Evolutionary conservation across 2,329 filamentous ascomycete genomes (phyloP).

Genomic region (Pyrenochaeta sp.): DNA sequence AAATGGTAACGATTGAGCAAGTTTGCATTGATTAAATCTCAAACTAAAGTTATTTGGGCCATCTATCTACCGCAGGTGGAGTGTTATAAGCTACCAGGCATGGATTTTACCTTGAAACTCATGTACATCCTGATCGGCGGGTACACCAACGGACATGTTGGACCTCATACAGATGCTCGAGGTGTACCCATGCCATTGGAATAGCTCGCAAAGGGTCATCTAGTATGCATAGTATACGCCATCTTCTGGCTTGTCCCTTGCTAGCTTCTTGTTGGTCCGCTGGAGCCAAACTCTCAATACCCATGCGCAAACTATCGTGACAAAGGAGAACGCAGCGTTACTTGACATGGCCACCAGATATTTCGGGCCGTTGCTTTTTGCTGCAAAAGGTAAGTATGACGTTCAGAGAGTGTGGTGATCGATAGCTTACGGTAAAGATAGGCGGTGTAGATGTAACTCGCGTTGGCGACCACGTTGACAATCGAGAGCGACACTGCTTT

Average conservation of each 20-base stretch:
- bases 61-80: too few relatives aligned
- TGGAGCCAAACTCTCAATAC: conserved; percentile 38
- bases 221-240: conserved; percentile 44
- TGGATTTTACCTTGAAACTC: too few relatives aligned
- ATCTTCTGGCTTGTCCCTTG: conserved; percentile 30
- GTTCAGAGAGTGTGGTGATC: conserved; percentile 29
- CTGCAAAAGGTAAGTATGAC: conserved; percentile 46
- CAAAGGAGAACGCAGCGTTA: conserved; percentile 42
- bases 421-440: too few relatives aligned
- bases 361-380: conserved; percentile 36
- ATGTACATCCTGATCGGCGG: too few relatives aligned
- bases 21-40: too few relatives aligned
- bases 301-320: conserved; percentile 40
- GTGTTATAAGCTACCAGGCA: too few relatives aligned
- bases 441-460: conserved; percentile 10
- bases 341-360: conserved; percentile 41
- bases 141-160: too few relatives aligned
- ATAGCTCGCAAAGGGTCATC: not conserved
- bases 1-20: too few relatives aligned
- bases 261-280: conserved; percentile 42
- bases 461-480: conserved; percentile 54
- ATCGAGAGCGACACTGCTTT: conserved; percentile 55
- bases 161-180: too few relatives aligned
- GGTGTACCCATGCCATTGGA: too few relatives aligned
- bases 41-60: too few relatives aligned